Base-by-base conservation (phyloP, 176 grass and related monocot species). In the Carex littledalei region DNA sequence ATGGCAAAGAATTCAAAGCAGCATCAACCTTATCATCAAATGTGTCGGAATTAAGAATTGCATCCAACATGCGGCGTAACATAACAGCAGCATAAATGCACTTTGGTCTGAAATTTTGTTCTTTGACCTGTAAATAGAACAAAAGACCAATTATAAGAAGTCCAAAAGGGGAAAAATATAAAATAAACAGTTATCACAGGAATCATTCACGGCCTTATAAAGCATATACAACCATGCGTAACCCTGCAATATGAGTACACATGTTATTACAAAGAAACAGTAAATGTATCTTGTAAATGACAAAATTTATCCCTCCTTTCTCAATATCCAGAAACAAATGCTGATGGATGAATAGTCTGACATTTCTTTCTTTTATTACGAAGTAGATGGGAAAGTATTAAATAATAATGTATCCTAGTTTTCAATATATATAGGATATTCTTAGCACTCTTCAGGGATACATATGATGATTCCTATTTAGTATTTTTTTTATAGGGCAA, bases 21-120 rank as follows among this genome's bases (percentile, higher is more conserved):
- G 24, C 61, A 80, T 86, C 82, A 87, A 89, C 95, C 93, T 98
- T 98, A 66, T 98, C 95, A 93, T 98, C 95, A 85, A 98, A 92
- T 61, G 89, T 93, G 29, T 98, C 91, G 66, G 89, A 35, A 85
- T 98, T 93, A 24, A 98, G 70, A 59, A 93, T 91, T 49, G 95
- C 95, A 79, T 94, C 95, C 79, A 98, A 81, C 95, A 98, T 95
- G 77, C 95, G 91, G 85, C 93, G 89, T 79, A 98, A 89, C 95
- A 98, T 98, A 63, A 98, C 85, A 49, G 87, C 93, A 78, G 93
- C 81, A 84, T 98, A 95, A 87, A 98, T 92, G 69, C 93, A 98
- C 69, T 94, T 98, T 71, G 88, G 87, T 66, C 84, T 88, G 21
- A 98, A 89, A 88, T 95, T 92, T 18, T 88, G 89, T 34, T 88